Percentiles rank a stretch among this genome's conserved stretches.
Evolutionary conservation across 2,329 filamentous ascomycete species (phyloP).

Genomic region (Diaporthe caulivora): DNA sequence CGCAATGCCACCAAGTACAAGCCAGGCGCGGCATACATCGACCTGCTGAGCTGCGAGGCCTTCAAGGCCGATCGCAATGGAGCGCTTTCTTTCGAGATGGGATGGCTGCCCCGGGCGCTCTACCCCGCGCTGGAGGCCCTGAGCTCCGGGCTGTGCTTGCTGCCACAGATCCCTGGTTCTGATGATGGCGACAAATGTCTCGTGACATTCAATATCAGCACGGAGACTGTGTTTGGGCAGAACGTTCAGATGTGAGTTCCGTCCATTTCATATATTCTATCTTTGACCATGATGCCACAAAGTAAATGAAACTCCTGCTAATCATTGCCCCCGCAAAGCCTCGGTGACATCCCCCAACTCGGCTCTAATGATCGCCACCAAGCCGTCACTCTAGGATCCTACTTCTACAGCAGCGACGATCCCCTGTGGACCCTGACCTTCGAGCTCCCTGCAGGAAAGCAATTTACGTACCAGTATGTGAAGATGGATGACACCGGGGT

Average conservation of each 20-base stretch:
- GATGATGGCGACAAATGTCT: neutral
- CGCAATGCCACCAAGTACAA: slow-evolving; percentile 6
- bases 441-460: neutral
- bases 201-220: slow-evolving; percentile 5
- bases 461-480: slow-evolving; percentile 1
- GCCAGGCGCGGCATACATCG: neutral
- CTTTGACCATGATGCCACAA: neutral
- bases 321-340: neutral
- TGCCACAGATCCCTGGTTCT: neutral
- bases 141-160: neutral
- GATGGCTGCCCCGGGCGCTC: neutral
- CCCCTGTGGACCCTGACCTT: slow-evolving; percentile 6
- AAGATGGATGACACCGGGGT: slow-evolving; percentile 2
- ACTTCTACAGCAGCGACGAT: neutral
- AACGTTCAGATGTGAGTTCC: slow-evolving; percentile 6
- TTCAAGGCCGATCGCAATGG: slow-evolving; percentile 4
- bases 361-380: neutral
- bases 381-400: slow-evolving; percentile 15
- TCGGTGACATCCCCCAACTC: neutral
- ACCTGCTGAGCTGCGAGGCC: slow-evolving; percentile 30
- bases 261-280: neutral
- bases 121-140: slow-evolving; percentile 6
- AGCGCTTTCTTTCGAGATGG: slow-evolving; percentile 1
- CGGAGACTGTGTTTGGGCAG: neutral
- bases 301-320: neutral